A percentile compares a stretch with the other conserved stretches of the same genome.
These are phyloP conservation scores for Brasenia schreberi DNA, from an alignment of 164 flowering plant species.

Conservation along the genomic window DNA sequence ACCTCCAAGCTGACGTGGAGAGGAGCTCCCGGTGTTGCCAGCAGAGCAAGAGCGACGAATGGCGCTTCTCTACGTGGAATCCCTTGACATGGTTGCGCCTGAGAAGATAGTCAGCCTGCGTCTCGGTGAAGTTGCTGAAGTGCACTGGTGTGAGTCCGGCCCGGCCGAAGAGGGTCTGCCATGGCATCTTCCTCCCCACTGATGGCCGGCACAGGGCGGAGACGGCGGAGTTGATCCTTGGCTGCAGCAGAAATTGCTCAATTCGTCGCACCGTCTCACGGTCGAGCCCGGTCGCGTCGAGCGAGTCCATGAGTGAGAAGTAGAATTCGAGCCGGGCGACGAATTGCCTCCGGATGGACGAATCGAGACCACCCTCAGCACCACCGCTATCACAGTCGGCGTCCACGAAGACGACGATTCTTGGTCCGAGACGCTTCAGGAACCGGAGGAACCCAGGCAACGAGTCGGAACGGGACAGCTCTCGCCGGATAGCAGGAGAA, in stretches of 20 bases:
- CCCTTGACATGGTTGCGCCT: constrained; percentile 54
- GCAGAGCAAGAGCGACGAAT: constrained; percentile 70
- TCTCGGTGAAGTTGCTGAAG: constrained; percentile 62
- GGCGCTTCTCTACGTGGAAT: constrained; percentile 69
- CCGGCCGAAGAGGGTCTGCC: constrained; percentile 47
- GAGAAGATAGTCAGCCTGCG: constrained; percentile 68
- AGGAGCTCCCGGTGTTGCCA: constrained; percentile 74
- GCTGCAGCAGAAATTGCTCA: constrained; percentile 45
- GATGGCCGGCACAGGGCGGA: constrained; percentile 22
- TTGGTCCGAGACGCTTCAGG: constrained; percentile 41
- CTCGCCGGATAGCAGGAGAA: constrained; percentile 43
- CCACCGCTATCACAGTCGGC: constrained; percentile 33
- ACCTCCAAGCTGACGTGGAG: constrained; percentile 94
- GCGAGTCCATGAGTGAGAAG: constrained; percentile 56
- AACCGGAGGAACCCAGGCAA: constrained; percentile 30
- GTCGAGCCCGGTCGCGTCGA: constrained; percentile 48
- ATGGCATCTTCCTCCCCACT: constrained; percentile 15
- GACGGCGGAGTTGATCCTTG: constrained; percentile 40
- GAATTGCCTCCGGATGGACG: constrained; percentile 15
- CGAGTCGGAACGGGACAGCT: constrained; percentile 17
- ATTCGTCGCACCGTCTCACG: constrained; percentile 39
- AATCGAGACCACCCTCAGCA: background rate
- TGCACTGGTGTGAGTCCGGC: constrained; percentile 59
- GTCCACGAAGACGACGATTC: constrained; percentile 52
- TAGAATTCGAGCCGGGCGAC: constrained; percentile 56